Conservation (phyloP, 1,139 yeast genomes). For the Diutina ranongensis region DNA sequence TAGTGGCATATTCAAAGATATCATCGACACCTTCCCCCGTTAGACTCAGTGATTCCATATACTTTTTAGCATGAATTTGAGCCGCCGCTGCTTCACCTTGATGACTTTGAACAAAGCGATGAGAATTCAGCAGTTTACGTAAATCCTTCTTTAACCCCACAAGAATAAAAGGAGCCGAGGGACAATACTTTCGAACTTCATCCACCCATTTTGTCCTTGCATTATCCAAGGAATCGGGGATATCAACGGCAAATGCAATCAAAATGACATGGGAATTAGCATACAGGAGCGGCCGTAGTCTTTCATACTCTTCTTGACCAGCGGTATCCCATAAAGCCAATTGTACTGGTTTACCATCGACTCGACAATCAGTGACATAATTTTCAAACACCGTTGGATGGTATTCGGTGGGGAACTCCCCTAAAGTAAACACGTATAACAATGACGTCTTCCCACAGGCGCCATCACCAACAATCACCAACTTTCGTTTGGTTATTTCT, state of each 20-base stretch:
- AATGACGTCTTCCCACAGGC: slow-evolving; percentile 92
- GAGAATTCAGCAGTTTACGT: slow-evolving; percentile 24
- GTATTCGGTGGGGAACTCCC: slow-evolving; percentile 75
- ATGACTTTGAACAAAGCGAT: slow-evolving; percentile 36
- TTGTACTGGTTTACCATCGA: slow-evolving; percentile 85
- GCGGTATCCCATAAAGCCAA: slow-evolving; percentile 95
- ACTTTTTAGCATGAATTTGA: slow-evolving; percentile 57
- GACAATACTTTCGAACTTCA: slow-evolving; percentile 59
- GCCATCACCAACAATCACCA: slow-evolving; percentile 91
- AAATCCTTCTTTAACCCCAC: slow-evolving; percentile 67
- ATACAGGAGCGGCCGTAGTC: slow-evolving; percentile 74
- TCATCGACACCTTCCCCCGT: slow-evolving; percentile 80
- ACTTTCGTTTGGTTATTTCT: slow-evolving; percentile 22
- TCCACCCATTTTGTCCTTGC: slow-evolving; percentile 65
- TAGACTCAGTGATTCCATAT: slow-evolving; percentile 63
- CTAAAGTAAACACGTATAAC: slow-evolving; percentile 81
- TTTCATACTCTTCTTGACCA: slow-evolving; percentile 85
- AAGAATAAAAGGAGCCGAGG: slow-evolving; percentile 50
- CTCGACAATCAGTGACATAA: slow-evolving; percentile 86
- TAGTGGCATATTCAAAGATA: slow-evolving; percentile 65
- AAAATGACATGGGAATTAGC: slow-evolving; percentile 65
- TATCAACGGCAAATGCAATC: slow-evolving; percentile 62
- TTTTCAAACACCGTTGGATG: slow-evolving; percentile 95
- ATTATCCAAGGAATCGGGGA: slow-evolving; percentile 57
- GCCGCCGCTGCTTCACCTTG: slow-evolving; percentile 52